These are phyloP conservation scores for Castanea mollissima DNA, from an alignment of 306 rosid genomes.

Conservation along the genomic window DNA sequence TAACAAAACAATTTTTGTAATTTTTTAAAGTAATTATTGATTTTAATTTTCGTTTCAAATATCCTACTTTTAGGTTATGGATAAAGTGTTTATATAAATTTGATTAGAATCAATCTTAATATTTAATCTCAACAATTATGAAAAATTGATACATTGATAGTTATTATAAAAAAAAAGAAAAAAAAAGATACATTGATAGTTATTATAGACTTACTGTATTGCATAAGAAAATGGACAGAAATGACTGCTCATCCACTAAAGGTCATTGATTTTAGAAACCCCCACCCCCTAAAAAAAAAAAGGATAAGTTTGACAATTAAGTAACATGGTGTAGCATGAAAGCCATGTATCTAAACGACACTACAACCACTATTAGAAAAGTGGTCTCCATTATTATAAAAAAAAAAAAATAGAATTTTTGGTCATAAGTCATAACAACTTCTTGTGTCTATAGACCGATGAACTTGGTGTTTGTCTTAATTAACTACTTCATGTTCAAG, in stretches of 20 bases:
- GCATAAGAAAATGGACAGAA: conserved; percentile 18
- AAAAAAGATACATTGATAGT: too few relatives aligned
- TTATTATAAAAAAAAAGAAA: too few relatives aligned
- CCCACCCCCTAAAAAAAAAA: not conserved
- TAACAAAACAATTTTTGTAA: too few relatives aligned
- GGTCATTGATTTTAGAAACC: not conserved
- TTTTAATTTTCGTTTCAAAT: too few relatives aligned
- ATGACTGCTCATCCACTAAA: conserved; percentile 18
- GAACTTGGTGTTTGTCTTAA: not conserved
- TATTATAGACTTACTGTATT: not conserved
- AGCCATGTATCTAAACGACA: conserved; percentile 25
- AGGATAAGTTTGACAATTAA: not conserved
- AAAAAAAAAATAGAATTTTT: not conserved
- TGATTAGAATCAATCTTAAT: too few relatives aligned
- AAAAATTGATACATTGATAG: too few relatives aligned
- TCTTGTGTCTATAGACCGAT: too few relatives aligned
- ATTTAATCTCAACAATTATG: too few relatives aligned
- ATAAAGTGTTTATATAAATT: too few relatives aligned
- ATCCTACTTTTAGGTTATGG: too few relatives aligned
- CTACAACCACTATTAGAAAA: conserved; percentile 37
- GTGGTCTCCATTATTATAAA: not conserved
- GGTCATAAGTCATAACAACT: too few relatives aligned
- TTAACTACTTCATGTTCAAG: not conserved
- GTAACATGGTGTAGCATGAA: not conserved
- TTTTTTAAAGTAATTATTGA: too few relatives aligned